phyloP scores from a whole-genome alignment of 129 eudicot genomes.

The Tagetes patula region DNA sequence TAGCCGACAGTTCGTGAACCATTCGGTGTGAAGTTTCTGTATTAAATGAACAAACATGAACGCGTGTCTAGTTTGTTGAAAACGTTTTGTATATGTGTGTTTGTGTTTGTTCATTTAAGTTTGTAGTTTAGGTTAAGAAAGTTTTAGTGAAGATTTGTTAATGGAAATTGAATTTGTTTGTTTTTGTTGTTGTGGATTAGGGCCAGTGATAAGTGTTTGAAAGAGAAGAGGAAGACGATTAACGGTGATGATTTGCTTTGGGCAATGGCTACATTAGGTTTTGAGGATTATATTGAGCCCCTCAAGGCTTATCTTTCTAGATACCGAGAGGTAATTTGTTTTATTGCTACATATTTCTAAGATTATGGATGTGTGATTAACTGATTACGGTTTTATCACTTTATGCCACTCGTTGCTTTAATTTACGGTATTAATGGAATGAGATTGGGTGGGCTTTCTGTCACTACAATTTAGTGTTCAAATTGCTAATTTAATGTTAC shows the following conservation, averaged over 20 bases:
- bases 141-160: background rate
- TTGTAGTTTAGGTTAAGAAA: too few species aligned
- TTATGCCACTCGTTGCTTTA: background rate
- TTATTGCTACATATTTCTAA: background rate
- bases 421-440: background rate
- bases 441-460: background rate
- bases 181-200: slow-evolving; percentile 29
- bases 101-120: too few species aligned
- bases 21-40: too few species aligned
- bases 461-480: background rate
- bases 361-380: too few species aligned
- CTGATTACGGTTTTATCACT: too few species aligned
- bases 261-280: slow-evolving; percentile 78
- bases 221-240: slow-evolving; percentile 62
- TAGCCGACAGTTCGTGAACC: too few species aligned
- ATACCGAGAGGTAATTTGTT: slow-evolving; percentile 51
- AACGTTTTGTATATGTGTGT: too few species aligned
- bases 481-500: background rate
- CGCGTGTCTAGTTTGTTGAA: too few species aligned
- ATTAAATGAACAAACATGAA: too few species aligned
- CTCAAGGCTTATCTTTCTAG: slow-evolving; percentile 57
- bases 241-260: slow-evolving; percentile 67
- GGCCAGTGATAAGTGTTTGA: slow-evolving; percentile 69
- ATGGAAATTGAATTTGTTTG: background rate
- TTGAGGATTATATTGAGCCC: slow-evolving; percentile 64